These are phyloP conservation scores for Barbatosphaeria neglecta DNA, from an alignment of 495 filamentous ascomycete species.

Conservation along the genomic window DNA sequence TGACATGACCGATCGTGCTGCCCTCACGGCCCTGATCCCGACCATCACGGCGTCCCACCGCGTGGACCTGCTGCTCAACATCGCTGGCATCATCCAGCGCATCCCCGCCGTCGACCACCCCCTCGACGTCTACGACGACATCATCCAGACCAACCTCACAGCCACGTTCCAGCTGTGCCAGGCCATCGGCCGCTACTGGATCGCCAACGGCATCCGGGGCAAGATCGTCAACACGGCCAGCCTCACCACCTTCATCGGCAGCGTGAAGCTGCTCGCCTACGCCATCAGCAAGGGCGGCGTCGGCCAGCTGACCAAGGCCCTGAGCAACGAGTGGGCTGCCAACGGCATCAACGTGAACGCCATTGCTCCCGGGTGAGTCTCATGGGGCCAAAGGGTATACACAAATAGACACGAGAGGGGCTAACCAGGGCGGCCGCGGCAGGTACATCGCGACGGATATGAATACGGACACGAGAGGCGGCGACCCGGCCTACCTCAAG, in stretches of 20 bases:
- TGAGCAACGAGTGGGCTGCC: slow-evolving; percentile 19
- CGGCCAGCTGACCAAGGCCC: slow-evolving; percentile 14
- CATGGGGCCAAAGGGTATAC: background rate
- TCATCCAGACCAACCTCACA: slow-evolving; percentile 3
- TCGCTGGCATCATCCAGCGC: slow-evolving; percentile 7
- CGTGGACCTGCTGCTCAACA: slow-evolving; percentile 9
- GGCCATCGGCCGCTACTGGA: slow-evolving; percentile 11
- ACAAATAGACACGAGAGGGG: background rate
- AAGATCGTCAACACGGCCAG: slow-evolving; percentile 16
- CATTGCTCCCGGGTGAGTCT: slow-evolving; percentile 11
- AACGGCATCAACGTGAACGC: slow-evolving; percentile 14
- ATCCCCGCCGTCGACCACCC: slow-evolving; percentile 2
- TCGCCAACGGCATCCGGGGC: slow-evolving; percentile 5
- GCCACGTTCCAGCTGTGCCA: slow-evolving; percentile 6
- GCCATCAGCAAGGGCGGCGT: slow-evolving; percentile 15
- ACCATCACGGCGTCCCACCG: background rate
- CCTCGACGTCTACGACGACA: background rate
- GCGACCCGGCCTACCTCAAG: slow-evolving; percentile 10
- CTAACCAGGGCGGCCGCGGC: background rate
- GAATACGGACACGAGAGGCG: slow-evolving; percentile 5
- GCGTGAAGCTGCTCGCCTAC: slow-evolving; percentile 11
- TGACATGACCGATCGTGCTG: background rate
- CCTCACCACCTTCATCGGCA: slow-evolving; percentile 12
- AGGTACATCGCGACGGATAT: slow-evolving; percentile 9
- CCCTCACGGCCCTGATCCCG: background rate